Percentiles rank a stretch among this genome's conserved stretches.
These are phyloP conservation scores for Vishniacozyma victoriae DNA, from an alignment of 768 basidiomycete species.

Conservation along the genomic window DNA sequence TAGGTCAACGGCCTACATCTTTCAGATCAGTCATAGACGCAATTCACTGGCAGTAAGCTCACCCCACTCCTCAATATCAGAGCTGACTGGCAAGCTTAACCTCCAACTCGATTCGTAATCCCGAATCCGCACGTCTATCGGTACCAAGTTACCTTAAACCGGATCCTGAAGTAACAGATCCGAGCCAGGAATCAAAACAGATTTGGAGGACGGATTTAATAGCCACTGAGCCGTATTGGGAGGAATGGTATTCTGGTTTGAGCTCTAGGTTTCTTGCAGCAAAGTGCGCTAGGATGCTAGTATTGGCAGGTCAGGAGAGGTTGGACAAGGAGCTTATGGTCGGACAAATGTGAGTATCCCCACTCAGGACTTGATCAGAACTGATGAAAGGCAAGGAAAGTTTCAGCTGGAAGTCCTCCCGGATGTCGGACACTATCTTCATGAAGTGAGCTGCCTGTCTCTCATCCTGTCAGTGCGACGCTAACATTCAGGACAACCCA, in stretches of 20 bases:
- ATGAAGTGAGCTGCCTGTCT: slow-evolving; percentile 61
- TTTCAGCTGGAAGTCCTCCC: slow-evolving; percentile 87
- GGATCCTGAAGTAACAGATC: too few relatives aligned
- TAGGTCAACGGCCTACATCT: slow-evolving; percentile 76
- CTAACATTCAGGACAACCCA: slow-evolving; percentile 68
- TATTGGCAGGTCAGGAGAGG: slow-evolving; percentile 87
- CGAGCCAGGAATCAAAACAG: slow-evolving; percentile 47
- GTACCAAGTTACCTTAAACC: slow-evolving; percentile 71
- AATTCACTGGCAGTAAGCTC: slow-evolving; percentile 87
- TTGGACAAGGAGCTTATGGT: slow-evolving; percentile 92
- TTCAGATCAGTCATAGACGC: slow-evolving; percentile 79
- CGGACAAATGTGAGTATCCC: slow-evolving; percentile 76
- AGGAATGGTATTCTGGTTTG: slow-evolving; percentile 88
- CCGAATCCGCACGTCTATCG: slow-evolving; percentile 76
- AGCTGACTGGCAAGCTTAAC: slow-evolving; percentile 55
- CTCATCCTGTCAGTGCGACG: not conserved
- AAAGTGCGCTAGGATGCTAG: slow-evolving; percentile 74
- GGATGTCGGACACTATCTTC: slow-evolving; percentile 86
- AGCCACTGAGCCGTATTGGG: slow-evolving; percentile 84
- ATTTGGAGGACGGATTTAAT: slow-evolving; percentile 79
- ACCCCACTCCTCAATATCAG: not conserved
- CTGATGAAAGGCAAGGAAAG: slow-evolving; percentile 54
- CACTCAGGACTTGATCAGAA: not conserved
- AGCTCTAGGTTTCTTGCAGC: slow-evolving; percentile 71
- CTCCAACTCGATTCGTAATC: slow-evolving; percentile 76